Base-by-base conservation (phyloP, 345 rosid species). In the Boechera divaricarpa region DNA sequence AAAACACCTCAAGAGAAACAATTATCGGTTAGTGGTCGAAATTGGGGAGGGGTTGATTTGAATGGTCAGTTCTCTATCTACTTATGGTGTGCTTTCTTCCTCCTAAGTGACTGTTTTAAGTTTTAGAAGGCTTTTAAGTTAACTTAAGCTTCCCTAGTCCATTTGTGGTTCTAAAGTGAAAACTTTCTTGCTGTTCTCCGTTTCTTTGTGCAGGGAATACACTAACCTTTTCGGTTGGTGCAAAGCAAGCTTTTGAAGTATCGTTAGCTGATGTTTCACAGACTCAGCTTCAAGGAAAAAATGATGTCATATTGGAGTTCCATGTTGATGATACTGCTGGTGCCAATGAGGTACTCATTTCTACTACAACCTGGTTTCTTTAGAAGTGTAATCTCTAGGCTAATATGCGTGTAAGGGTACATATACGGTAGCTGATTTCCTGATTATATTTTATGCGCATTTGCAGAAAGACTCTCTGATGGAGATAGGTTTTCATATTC, bases 261-360 rank as follows among this genome's bases (percentile, higher is more conserved):
- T 93, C 98, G 2, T 74, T 93, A 69, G 91, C 99, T 28, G 98
- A 95, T 81, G 99, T 95, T 61, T 81, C 97, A 0, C 99, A 95
- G 60, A 88, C 96, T 48, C 96, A 92, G 77, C 76, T 92, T 77
- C 98, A 90, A 82, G 98, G 97, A 64, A 93, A 95, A 77, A 89
- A 89, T 78, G 98, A 95, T 78, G 99, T 95, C 52, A 64, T 89
- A 31, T 83, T 95, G 87, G 94, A 95, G 90, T 95, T 95, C 84
- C 99, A 95, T 74, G 91, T 91, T 48, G 97, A 92, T 90, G 99
- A 95, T 77, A 92, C 96, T 10, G 86, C 97, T 67, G 98, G 99
- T 76, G 99, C 96, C 64, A 95, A 91, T 80, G 99, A 92, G 96
- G 99, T 92, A 49, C 29, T 31, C 7, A 16, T 41, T 73, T 39